Base-by-base conservation (phyloP, 1,139 yeast genomes). In the Saccharomyces pastorianus region DNA sequence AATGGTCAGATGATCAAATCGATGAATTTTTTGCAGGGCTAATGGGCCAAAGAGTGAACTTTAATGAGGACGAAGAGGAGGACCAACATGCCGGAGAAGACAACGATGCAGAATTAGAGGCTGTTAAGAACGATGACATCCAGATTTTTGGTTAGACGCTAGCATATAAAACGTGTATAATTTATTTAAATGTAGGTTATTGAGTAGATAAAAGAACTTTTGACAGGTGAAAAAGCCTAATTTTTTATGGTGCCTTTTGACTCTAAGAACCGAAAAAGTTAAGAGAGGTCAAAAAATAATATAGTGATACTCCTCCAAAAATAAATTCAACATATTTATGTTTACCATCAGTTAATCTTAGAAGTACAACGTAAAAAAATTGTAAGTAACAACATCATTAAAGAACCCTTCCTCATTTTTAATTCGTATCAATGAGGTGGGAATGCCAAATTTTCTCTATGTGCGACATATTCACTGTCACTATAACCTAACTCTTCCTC, bases 1-100 rank as follows among this genome's bases (percentile, higher is more conserved):
- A 76, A 56, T 91, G 98, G 98, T 81, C 80, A 54, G 96, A 90
- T 66, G 85, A 84, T 59, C 97, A 91, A 71, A 88, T 89, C 51
- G 98, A 91, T 70, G 97, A 91, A 66, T 81, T 91, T 59, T 91
- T 90, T 72, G 93, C 96, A 1, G 88, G 96, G 6, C 75, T 91
- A 51, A 77, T 91, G 56, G 99, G 98, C 0, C 96, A 88, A 67
- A 83, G 79, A 64, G 82, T 91, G 48, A 81, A 83, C 62, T 84
- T 90, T 81, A 78, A 76, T 47, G 79, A 78, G 44, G 76, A 69
- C 1, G 80, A 73, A 47, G 71, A 70, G 0, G 74, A 67, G 17
- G 73, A 65, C 2, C 77, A 71, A 9, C 76, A 66, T 3, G 75
- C 68, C 6, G 75, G 69, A 2, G 73, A 69, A 4, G 73, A 66